Evolutionary conservation across 2,329 filamentous ascomycete genomes (phyloP), one percentile per base, ranked within the genome.

Genomic region (Mollisiaceae sp.): DNA sequence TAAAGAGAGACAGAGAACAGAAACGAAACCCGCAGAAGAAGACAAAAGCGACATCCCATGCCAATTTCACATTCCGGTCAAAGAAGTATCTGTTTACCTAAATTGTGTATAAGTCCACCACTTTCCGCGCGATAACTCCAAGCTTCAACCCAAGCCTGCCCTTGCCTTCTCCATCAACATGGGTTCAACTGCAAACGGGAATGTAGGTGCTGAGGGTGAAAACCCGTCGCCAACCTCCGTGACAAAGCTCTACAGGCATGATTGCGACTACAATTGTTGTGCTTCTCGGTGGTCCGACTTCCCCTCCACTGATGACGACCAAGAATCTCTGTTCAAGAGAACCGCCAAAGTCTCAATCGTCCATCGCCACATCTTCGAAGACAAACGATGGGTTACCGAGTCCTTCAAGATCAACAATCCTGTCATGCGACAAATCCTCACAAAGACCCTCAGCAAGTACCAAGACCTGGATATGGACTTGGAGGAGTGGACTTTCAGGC

Each of bases 401-500:
- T 73, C 22, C 18, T 74, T 79, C 61, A 75, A 71, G 6, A 65
- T 79, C 27, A 76, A 79, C 52, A 73, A 75, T 59, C 60, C 63
- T 8, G 47, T 63, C 52, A 78, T 79, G 75, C 64, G 74, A 22
- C 62, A 63, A 9, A 70, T 78, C 6, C 69, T 80, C 2, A 35
- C 64, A 1, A 55, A 71, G 5, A 75, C 73, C 8, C 73, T 80
- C 1, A 66, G 69, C 58, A 73, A 74, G 18, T 79, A 80, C 62
- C 75, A 76, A 58, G 75, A 77, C 59, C 68, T 78, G 1, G 75
- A 79, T 67, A 67, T 75, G n/a, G 72, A 76, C 18, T 63, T 77
- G 3, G 65, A 73, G 60, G 68, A 73, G 41, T 79, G 76, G 74
- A 76, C 74, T 8, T 79, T 79, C 65, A 32, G 63, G 8, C 69